Evolutionary conservation across 805 yeast species (phyloP), one percentile per base, ranked within the genome.

Genomic region (Yarrowia divulgata): DNA sequence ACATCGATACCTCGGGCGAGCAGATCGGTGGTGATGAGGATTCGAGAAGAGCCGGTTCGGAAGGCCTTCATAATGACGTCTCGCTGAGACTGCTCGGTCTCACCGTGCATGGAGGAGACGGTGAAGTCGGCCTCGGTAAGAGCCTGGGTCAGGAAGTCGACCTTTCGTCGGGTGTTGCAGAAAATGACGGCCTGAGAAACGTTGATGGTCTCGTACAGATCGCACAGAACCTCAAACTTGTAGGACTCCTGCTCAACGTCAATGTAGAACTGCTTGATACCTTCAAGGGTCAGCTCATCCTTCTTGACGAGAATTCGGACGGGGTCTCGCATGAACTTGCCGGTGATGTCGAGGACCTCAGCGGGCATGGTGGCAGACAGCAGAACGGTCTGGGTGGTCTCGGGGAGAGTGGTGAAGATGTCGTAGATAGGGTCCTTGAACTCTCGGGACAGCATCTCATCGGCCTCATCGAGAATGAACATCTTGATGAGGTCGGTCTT

Each of bases 1-100:
- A 93, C 97, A 82, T 93, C 98, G 74, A 93, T 93, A 81, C 98
- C 98, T 82, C 98, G 88, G 46, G 98, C 98, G 95, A 90, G 90
- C 76, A 95, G 90, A 81, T 95, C 99, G 50, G 99, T 95, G 74
- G 98, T 90, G 78, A 95, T 95, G 79, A 95, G 84, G 64, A 95
- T 94, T 79, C 99, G 87, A 68, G 97, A 91, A 73, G 90, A 87
- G 71, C 99, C 99, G 70, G 90, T 84, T 80, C 99, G 86, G 87
- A 95, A 95, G 80, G 93, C 98, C 79, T 88, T 87, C 99, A 95
- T 95, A 75, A 95, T 91, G 75, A 87, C 83, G 81, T 95, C 98
- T 82, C 99, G 87, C 79, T 94, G 97, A 76, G 89, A 89, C 82
- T 95, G 99, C 76, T 91, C 88, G 91, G 95, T 88, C 78, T 95